phyloP scores from a whole-genome alignment of 176 grass and related monocot genomes.

The Musa itinerans region DNA sequence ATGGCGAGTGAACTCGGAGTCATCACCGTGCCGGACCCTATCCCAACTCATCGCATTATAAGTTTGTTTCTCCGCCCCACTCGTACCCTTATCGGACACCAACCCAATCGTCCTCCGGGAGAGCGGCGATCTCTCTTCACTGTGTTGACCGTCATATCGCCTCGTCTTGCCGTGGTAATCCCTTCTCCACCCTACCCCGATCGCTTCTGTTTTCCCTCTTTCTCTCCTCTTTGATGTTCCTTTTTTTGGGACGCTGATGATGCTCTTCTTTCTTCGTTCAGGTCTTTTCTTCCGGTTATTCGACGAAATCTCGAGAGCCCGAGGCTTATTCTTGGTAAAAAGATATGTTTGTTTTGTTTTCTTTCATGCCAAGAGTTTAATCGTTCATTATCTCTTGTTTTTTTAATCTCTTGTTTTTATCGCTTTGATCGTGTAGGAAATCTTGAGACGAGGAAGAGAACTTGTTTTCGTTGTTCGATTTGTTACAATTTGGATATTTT shows the following conservation, averaged over 20 bases:
- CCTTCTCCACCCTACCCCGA: background rate
- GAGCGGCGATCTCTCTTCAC: slow-evolving; percentile 1
- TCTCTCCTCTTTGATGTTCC: background rate
- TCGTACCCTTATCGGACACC: background rate
- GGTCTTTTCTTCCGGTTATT: background rate
- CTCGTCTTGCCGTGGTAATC: background rate
- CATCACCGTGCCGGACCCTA: background rate
- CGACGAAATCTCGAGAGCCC: background rate
- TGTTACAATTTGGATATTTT: background rate
- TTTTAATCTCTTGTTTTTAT: too few relatives aligned
- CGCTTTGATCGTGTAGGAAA: background rate
- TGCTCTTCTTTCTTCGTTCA: background rate
- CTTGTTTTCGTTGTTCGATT: background rate
- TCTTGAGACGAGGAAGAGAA: background rate
- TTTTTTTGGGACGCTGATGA: background rate
- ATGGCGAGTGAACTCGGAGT: background rate
- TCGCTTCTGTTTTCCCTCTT: background rate
- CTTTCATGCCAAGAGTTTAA: too few relatives aligned
- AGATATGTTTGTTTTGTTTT: too few relatives aligned
- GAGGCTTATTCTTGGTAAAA: background rate
- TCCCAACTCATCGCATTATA: background rate
- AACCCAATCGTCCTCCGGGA: background rate
- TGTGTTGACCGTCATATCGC: background rate
- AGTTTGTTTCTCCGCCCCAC: background rate
- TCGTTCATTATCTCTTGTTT: too few relatives aligned